phyloP scores from a whole-genome alignment of 495 filamentous ascomycete species.

The Daldinia decipiens region DNA sequence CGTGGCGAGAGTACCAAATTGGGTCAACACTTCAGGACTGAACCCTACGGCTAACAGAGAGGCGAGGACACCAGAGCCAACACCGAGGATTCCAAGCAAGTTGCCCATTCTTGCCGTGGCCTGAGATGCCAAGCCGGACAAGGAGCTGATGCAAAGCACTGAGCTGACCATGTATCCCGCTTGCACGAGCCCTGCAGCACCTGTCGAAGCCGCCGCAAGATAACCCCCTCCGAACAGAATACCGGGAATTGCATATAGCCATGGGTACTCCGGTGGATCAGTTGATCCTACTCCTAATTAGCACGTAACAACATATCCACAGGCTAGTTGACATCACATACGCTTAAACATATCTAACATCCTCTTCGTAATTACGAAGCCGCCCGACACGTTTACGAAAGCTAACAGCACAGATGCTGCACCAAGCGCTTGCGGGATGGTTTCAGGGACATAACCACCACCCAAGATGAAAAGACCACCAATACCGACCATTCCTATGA shows the following conservation, averaged over 20 bases:
- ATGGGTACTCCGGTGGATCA: constrained; percentile 84
- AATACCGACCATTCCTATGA: constrained; percentile 74
- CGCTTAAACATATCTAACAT: constrained; percentile 94
- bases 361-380: constrained; percentile 85
- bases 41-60: constrained; percentile 83
- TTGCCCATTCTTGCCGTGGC: constrained; percentile 81
- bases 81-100: constrained; percentile 81
- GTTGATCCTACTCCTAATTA: constrained; percentile 64
- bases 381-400: constrained; percentile 83
- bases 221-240: constrained; percentile 80
- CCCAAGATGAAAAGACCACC: constrained; percentile 86
- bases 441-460: constrained; percentile 75
- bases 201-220: constrained; percentile 76
- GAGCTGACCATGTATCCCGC: constrained; percentile 84
- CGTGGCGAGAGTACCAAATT: constrained; percentile 76
- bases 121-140: constrained; percentile 79
- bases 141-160: constrained; percentile 76
- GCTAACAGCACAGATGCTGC: constrained; percentile 81
- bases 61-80: constrained; percentile 78
- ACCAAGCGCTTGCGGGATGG: constrained; percentile 78
- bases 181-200: constrained; percentile 81
- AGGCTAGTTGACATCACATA: constrained; percentile 33
- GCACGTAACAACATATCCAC: neutral
- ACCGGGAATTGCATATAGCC: constrained; percentile 80
- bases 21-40: constrained; percentile 72